Conservation (phyloP, 352 stramenopile genomes). For the Phytophthora citrophthora region DNA sequence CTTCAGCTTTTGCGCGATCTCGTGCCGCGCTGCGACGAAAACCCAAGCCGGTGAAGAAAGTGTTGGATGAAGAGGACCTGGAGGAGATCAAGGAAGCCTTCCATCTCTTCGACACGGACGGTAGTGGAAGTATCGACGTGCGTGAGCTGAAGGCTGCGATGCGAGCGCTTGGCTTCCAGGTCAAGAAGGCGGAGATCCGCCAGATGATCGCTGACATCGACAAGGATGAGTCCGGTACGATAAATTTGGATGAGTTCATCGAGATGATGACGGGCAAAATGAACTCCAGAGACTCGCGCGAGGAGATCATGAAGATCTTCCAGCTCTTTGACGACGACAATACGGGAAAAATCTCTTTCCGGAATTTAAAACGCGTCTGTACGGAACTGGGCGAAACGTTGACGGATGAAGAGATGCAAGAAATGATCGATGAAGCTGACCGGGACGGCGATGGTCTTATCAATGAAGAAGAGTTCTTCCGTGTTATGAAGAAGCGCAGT, state of each 20-base stretch:
- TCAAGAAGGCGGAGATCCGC: constrained; percentile 93
- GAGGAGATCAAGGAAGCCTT: constrained; percentile 96
- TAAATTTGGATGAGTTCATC: constrained; percentile 94
- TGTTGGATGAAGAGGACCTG: constrained; percentile 91
- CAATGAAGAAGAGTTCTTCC: constrained; percentile 96
- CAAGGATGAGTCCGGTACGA: constrained; percentile 91
- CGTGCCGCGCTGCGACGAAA: constrained; percentile 66
- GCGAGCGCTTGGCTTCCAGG: constrained; percentile 93
- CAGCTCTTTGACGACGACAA: constrained; percentile 96
- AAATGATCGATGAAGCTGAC: constrained; percentile 97
- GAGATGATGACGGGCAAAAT: constrained; percentile 96
- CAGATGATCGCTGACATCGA: constrained; percentile 94
- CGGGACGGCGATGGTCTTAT: constrained; percentile 93
- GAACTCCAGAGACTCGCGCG: constrained; percentile 87
- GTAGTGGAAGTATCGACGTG: constrained; percentile 91
- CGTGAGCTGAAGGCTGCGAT: constrained; percentile 95
- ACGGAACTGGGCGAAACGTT: constrained; percentile 79
- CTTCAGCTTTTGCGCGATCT: constrained; percentile 70
- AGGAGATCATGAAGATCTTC: constrained; percentile 96
- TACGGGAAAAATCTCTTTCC: constrained; percentile 95
- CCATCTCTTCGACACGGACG: constrained; percentile 94
- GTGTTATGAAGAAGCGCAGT: constrained; percentile 95
- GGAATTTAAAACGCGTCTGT: constrained; percentile 94
- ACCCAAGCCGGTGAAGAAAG: constrained; percentile 70
- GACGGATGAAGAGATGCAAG: constrained; percentile 87